These are phyloP conservation scores for Aspergillus cejpii DNA, from an alignment of 2,329 filamentous ascomycete species.

Conservation along the genomic window DNA sequence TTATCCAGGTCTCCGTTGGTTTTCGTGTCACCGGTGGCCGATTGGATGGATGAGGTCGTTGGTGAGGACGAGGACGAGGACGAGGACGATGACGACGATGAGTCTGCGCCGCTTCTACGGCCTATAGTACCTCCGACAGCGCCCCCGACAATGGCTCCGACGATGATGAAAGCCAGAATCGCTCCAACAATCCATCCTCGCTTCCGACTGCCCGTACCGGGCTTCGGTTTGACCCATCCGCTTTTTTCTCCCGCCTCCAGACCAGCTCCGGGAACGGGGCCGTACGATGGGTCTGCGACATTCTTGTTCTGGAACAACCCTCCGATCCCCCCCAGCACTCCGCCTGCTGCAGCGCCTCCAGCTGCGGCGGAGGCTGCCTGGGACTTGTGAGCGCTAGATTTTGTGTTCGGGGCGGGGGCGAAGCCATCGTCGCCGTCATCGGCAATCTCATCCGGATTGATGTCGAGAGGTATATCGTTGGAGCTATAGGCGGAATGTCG, in stretches of 20 bases:
- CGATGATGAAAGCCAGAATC: slow-evolving; percentile 58
- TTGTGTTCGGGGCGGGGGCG: slow-evolving; percentile 40
- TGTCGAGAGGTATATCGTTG: slow-evolving; percentile 45
- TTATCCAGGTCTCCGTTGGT: slow-evolving; percentile 65
- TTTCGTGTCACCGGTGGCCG: slow-evolving; percentile 54
- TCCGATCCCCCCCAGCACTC: slow-evolving; percentile 39
- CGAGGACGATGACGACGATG: slow-evolving; percentile 18
- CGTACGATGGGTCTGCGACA: slow-evolving; percentile 48
- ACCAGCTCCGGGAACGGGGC: slow-evolving; percentile 44
- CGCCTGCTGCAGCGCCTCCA: slow-evolving; percentile 40
- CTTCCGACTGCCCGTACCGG: slow-evolving; percentile 58
- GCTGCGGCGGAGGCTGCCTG: slow-evolving; percentile 40
- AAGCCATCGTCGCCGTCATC: slow-evolving; percentile 87
- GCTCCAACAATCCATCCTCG: slow-evolving; percentile 63
- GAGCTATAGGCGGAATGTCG: slow-evolving; percentile 51
- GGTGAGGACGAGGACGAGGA: slow-evolving; percentile 19
- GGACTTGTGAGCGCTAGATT: slow-evolving; percentile 5
- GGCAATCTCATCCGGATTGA: slow-evolving; percentile 72
- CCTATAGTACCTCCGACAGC: slow-evolving; percentile 65
- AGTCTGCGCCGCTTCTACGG: slow-evolving; percentile 44
- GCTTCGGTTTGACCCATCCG: slow-evolving; percentile 52
- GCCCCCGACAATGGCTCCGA: slow-evolving; percentile 66
- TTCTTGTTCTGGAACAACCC: slow-evolving; percentile 39
- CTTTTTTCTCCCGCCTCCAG: slow-evolving; percentile 52
- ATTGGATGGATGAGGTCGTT: slow-evolving; percentile 40